Percentiles rank a stretch among this genome's conserved stretches.
These are phyloP conservation scores for Phaeophleospora eucalypticola DNA, from an alignment of 2,329 filamentous ascomycete species.

Conservation along the genomic window DNA sequence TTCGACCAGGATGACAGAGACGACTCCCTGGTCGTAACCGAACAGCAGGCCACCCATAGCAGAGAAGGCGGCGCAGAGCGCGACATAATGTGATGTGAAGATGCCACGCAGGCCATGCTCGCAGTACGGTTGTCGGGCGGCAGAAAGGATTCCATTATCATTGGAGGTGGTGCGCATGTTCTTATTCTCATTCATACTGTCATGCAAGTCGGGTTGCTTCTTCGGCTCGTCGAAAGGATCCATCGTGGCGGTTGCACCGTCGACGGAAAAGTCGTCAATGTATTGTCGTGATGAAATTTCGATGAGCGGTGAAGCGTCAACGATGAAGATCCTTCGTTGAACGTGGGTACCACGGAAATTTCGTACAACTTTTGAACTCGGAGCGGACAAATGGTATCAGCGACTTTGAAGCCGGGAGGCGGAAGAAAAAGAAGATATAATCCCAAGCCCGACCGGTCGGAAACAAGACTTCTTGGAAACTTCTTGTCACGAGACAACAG, in stretches of 20 bases:
- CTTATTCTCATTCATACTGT: conserved; percentile 1
- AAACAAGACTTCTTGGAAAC: no score
- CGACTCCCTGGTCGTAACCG: conserved; percentile 39
- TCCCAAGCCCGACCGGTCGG: no score
- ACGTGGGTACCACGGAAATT: no score
- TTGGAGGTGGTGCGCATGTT: not conserved
- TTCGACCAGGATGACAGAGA: conserved; percentile 44
- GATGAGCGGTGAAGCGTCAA: no score
- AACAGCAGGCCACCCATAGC: conserved; percentile 43
- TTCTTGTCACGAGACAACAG: no score
- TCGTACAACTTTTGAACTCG: no score
- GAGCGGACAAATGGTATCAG: no score
- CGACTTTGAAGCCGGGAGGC: no score
- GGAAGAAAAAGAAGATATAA: no score
- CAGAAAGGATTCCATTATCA: not conserved
- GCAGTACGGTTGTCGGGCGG: conserved; percentile 25
- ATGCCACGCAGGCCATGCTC: conserved; percentile 41
- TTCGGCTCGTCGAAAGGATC: not conserved
- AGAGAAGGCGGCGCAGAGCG: conserved; percentile 48
- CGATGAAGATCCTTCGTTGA: no score
- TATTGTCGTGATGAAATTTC: no score
- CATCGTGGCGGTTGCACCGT: conserved; percentile 1
- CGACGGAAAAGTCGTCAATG: no score
- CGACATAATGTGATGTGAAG: conserved; percentile 47
- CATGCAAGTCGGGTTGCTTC: not conserved